Evolutionary conservation across 106 monocot genomes (phyloP).

Genomic region (Dioscorea dumetorum): DNA sequence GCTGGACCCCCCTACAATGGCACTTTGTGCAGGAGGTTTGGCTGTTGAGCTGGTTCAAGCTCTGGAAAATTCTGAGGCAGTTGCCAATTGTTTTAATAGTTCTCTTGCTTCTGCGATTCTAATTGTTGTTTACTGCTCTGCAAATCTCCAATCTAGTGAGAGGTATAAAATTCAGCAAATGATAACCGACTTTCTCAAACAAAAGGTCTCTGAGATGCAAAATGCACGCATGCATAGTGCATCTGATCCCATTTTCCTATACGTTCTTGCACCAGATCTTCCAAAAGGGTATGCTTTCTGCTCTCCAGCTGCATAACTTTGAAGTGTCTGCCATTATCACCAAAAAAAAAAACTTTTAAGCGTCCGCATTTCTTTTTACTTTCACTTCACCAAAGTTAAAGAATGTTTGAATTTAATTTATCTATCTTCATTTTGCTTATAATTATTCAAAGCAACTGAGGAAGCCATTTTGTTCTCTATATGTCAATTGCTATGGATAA

Average conservation of each 20-base stretch:
- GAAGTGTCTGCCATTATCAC: too few relatives aligned
- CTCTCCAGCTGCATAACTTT: too few relatives aligned
- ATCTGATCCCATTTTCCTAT: slow-evolving; percentile 33
- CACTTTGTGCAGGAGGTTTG: slow-evolving; percentile 51
- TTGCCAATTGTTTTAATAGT: slow-evolving; percentile 63
- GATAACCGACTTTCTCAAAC: slow-evolving; percentile 11
- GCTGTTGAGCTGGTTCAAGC: slow-evolving; percentile 58
- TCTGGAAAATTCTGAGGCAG: slow-evolving; percentile 72
- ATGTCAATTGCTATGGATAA: not conserved
- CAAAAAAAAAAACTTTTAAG: too few relatives aligned
- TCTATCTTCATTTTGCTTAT: not conserved
- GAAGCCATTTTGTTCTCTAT: not conserved
- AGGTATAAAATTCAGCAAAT: slow-evolving; percentile 37
- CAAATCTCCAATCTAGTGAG: slow-evolving; percentile 35
- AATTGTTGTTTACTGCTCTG: slow-evolving; percentile 76
- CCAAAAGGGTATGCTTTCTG: slow-evolving; percentile 48
- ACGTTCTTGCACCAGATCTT: slow-evolving; percentile 48
- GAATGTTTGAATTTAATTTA: not conserved
- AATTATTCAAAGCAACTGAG: not conserved
- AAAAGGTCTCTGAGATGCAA: slow-evolving; percentile 1
- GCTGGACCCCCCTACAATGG: slow-evolving; percentile 89
- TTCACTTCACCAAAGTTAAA: not conserved
- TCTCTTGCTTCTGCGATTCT: slow-evolving; percentile 56
- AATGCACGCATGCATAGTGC: not conserved
- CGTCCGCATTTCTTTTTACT: not conserved